Base-by-base conservation (phyloP, 73 alveolate genomes). In the Stentor roeselii region DNA sequence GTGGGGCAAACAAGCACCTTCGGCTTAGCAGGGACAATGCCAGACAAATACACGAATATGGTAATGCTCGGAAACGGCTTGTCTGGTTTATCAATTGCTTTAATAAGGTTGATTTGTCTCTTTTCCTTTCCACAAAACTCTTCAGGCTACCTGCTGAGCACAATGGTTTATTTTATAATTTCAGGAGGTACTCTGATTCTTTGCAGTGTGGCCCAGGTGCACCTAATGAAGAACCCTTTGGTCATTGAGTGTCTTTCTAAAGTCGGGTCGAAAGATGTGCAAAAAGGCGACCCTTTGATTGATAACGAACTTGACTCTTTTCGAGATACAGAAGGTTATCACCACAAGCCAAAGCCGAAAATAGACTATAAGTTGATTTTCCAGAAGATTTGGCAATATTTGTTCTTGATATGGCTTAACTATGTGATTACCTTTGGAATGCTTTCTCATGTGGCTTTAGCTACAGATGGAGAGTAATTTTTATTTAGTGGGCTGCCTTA, bases 1-100 rank as follows among this genome's bases (percentile, higher is more conserved):
- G 39, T 90, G 38, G 87, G 85, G 1, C 86, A 90, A 61, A 84
- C 88, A 3, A 82, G 90, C 36, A 82, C 67, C 3, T 90, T 90
- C 75, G 95, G 90, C 36, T 60, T 90, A 35, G 93, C 90, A 0
- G 96, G 93, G 36, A 84, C 83, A 60, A 58, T 90, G 3, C 96
- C 96, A 42, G 38, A 34, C 27, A 84, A 80, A 78, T 88, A 84
- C 58, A 88, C 84, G 83, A 90, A 90, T 15, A 91, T 87, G 15
- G 92, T 90, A n/a, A 90, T 90, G 96, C 60, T 88, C 39, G 84
- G 84, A 41, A 2, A 35, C 2, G 84, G 84, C 2, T 2, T 76
- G n/a, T 14, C 59, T 0, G 84, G 75, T 0, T 21, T 76, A n/a
- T 76, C 39, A 15, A 76, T 76, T 0, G 39, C 36, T 1, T 36